Evolutionary conservation across 1,284 basidiomycete genomes (phyloP), one percentile per base, ranked within the genome.

Genomic region (Leccinum fallax): DNA sequence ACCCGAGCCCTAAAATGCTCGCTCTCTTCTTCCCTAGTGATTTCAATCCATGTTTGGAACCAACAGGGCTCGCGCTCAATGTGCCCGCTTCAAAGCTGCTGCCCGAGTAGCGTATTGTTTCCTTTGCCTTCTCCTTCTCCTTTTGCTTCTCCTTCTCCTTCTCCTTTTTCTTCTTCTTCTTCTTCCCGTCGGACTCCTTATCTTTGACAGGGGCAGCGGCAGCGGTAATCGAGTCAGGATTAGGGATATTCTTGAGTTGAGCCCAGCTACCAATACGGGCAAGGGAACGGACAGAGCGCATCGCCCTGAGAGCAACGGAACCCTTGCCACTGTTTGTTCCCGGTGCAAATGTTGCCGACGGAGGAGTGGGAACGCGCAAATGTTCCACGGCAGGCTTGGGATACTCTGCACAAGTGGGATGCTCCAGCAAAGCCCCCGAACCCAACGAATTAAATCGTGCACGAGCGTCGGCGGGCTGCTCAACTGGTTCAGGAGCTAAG

Each of bases 301-400:
- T 92, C 2, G 91, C 90, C 15, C 90, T 84, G 13, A 93, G 61
- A 1, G 90, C 91, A 57, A 93, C 88, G 0, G 89, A 91, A 36
- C 83, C 84, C 24, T 67, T 68, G 10, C 64, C 69, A n/a, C 9
- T 51, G 5, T 63, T 70, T 24, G 54, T 15, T 32, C 54, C 62
- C 32, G 76, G 73, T 43, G 68, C 56, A 64, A 55, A 53, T 30
- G 62, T 63, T 3, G 55, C 62, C 24, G 61, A 67, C 16, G 64
- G 70, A 59, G 63, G 70, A 30, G 61, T 65, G 1, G 75, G 70
- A n/a, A 63, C 16, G 34, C 62, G 62, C 36, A 57, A 48, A 2
- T 21, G 21, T 8, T 69, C 72, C 28, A 32, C 55, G 3, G 62
- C 61, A 5, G 65, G 15, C 7, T 60, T 55, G 13, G 65, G 49